Evolutionary conservation across 106 monocot genomes (phyloP).

Genomic region (Acanthochlamys bracteata): DNA sequence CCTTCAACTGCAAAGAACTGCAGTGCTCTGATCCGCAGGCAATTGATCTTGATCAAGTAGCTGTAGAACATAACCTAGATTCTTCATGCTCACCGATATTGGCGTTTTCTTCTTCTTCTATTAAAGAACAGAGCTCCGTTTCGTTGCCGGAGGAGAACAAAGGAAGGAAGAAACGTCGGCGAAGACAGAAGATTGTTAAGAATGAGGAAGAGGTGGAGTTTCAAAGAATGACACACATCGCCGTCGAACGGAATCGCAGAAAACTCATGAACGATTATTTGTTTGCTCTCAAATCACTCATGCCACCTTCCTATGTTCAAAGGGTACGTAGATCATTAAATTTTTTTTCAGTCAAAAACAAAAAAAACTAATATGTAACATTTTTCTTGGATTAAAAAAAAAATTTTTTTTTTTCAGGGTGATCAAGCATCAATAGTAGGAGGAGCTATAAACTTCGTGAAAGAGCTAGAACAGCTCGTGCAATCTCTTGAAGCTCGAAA

Average conservation of each 20-base stretch:
- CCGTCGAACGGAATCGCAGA: conserved; percentile 48
- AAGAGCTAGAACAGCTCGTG: conserved; percentile 54
- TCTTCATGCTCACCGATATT: no score
- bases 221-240: conserved; percentile 63
- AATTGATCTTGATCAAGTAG: no score
- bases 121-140: not conserved
- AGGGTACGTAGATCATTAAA: conserved; percentile 21
- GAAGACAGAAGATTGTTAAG: conserved; percentile 25
- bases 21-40: no score
- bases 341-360: not conserved
- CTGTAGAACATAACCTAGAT: no score
- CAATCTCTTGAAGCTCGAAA: conserved; percentile 41
- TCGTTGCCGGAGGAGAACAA: not conserved
- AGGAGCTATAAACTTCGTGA: conserved; percentile 69
- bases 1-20: not conserved
- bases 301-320: conserved; percentile 41
- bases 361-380: no score
- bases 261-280: conserved; percentile 50
- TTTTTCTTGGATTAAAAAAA: no score
- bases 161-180: conserved; percentile 28
- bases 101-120: no score
- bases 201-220: conserved; percentile 47
- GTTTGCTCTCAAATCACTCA: conserved; percentile 35
- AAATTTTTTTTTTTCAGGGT: conserved; percentile 18
- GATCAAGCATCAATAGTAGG: conserved; percentile 65